Evolutionary conservation across 352 stramenopile genomes (phyloP).

Genomic region (Phytophthora multivora): DNA sequence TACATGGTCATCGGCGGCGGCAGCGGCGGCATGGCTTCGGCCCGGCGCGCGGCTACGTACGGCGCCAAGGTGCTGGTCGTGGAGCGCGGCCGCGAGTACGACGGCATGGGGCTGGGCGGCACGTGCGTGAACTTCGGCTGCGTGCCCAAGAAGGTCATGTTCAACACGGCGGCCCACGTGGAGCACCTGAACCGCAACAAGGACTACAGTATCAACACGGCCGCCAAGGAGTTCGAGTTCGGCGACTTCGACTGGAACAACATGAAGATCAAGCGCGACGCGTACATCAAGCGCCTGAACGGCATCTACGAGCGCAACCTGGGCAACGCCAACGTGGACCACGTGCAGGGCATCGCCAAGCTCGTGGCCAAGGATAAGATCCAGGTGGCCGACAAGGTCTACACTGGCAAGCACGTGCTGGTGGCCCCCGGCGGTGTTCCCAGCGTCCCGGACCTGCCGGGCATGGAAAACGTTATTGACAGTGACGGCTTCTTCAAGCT

Average conservation of each 20-base stretch:
- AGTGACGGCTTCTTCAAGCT: conserved; percentile 98
- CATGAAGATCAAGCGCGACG: conserved; percentile 94
- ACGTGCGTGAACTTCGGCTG: conserved; percentile 99
- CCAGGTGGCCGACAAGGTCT: conserved; percentile 71
- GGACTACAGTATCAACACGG: conserved; percentile 76
- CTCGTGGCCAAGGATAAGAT: conserved; percentile 88
- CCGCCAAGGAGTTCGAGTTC: conserved; percentile 49
- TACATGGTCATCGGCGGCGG: conserved; percentile 93
- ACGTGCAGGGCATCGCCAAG: conserved; percentile 89
- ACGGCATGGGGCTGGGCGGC: conserved; percentile 86
- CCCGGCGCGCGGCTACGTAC: conserved; percentile 91
- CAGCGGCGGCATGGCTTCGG: conserved; percentile 92
- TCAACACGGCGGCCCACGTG: conserved; percentile 86
- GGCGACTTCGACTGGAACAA: conserved; percentile 90
- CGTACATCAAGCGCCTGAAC: conserved; percentile 96
- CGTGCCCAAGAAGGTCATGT: conserved; percentile 99
- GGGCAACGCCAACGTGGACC: conserved; percentile 88
- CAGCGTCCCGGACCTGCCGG: conserved; percentile 76
- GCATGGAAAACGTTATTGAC: conserved; percentile 94
- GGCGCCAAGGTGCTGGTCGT: conserved; percentile 96
- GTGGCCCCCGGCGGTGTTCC: conserved; percentile 95
- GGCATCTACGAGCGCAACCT: conserved; percentile 96
- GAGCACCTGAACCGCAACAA: conserved; percentile 70
- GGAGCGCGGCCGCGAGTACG: conserved; percentile 76
- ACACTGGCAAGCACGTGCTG: conserved; percentile 93